These are phyloP conservation scores for Ochromonas danica DNA, from an alignment of 108 stramenopile species.

Conservation along the genomic window DNA sequence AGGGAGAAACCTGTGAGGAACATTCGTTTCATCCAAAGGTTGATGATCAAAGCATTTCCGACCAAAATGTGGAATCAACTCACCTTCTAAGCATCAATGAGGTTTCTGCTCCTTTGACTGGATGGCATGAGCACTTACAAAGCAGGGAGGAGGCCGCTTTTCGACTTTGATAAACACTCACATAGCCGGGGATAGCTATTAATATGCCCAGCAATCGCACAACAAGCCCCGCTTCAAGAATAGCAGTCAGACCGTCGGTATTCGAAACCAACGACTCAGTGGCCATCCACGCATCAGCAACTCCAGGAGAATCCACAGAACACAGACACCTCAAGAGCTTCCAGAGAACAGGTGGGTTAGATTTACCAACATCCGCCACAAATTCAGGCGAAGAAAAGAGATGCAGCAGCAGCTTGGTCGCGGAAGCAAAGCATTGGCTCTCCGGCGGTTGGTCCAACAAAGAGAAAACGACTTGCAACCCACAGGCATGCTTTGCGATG, in stretches of 20 bases:
- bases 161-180: constrained; percentile 7
- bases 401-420: background rate
- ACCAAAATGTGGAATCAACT: too few relatives aligned
- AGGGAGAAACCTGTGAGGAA: constrained; percentile 20
- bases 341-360: background rate
- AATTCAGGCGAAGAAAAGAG: background rate
- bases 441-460: constrained; percentile 23
- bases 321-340: constrained; percentile 1
- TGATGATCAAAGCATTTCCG: too few relatives aligned
- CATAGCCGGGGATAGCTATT: background rate
- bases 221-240: constrained; percentile 3
- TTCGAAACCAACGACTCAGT: background rate
- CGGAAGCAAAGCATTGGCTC: background rate
- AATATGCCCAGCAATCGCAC: constrained; percentile 18
- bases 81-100: background rate
- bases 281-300: background rate
- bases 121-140: background rate
- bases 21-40: too few relatives aligned
- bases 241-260: background rate
- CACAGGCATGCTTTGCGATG: background rate
- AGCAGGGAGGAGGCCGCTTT: constrained; percentile 9
- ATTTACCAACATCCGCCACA: background rate
- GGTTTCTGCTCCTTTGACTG: background rate
- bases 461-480: background rate
- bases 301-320: background rate